These are phyloP conservation scores for Cryphonectria japonica DNA, from an alignment of 2,329 filamentous ascomycete species.

Conservation along the genomic window DNA sequence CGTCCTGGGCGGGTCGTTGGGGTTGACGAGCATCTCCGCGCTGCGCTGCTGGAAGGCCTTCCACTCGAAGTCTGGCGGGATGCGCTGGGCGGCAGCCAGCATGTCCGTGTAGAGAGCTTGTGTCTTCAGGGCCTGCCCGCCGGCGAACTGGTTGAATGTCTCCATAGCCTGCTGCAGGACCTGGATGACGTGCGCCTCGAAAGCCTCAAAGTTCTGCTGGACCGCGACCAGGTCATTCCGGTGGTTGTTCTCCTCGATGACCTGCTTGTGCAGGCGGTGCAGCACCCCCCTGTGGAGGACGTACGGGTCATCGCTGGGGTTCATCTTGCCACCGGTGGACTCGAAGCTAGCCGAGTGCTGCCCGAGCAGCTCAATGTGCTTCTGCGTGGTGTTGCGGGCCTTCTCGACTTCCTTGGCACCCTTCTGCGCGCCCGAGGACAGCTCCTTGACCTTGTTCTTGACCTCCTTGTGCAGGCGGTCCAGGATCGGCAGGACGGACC, in stretches of 20 bases:
- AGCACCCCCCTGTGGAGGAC: slow-evolving; percentile 80
- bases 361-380: slow-evolving; percentile 92
- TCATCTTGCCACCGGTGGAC: slow-evolving; percentile 71
- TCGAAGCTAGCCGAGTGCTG: slow-evolving; percentile 83
- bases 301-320: slow-evolving; percentile 82
- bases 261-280: slow-evolving; percentile 85
- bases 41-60: slow-evolving; percentile 77
- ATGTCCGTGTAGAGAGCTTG: slow-evolving; percentile 85
- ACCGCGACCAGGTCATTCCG: slow-evolving; percentile 87
- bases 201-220: slow-evolving; percentile 86
- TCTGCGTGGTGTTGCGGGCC: slow-evolving; percentile 82
- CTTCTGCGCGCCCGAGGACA: slow-evolving; percentile 79
- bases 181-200: slow-evolving; percentile 83
- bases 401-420: slow-evolving; percentile 90
- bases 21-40: slow-evolving; percentile 74
- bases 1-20: slow-evolving; percentile 72
- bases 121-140: slow-evolving; percentile 79
- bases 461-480: slow-evolving; percentile 93
- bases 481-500: slow-evolving; percentile 82
- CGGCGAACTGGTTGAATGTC: slow-evolving; percentile 80
- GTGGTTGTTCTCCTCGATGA: slow-evolving; percentile 95
- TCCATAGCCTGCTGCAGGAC: slow-evolving; percentile 82
- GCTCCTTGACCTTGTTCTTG: slow-evolving; percentile 93
- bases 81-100: slow-evolving; percentile 72
- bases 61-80: slow-evolving; percentile 91